Evolutionary conservation across 2,329 filamentous ascomycete genomes (phyloP), one percentile per base, ranked within the genome.

Genomic region (Graphiopsis chlorocephala): DNA sequence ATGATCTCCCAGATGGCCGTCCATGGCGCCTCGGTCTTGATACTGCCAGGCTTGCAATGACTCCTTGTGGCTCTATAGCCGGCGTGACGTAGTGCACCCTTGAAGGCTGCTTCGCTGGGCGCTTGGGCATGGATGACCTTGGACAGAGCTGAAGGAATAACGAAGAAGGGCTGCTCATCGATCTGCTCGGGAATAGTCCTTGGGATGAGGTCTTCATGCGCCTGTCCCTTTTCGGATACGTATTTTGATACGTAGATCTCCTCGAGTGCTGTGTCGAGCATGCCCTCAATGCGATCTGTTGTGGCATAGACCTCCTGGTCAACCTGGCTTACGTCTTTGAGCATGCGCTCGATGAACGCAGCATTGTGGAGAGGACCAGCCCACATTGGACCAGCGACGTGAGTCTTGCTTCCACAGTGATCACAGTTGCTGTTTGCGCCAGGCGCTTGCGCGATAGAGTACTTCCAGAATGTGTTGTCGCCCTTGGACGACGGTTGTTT

Each of bases 1-100:
- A 98, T 95, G 29, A 98, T 82, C 75, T 96, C 90, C 93, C 95
- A 98, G 56, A 99, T 85, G 0, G 92, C 88, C 4, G 83, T 83
- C 93, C 93, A 99, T 0, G 93, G 91, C 15, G 95, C 95, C 77
- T 98, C 88, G 0, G 95, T 98, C 80, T 96, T 96, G 78, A 98
- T 88, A 72, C 91, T 95, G 28, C 93, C 94, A 0, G 92, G 85
- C 70, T 93, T 92, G 71, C 92, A 92, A 77, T 99, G 95, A 71
- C 91, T 96, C 72, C 94, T 87, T 0, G 91, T 91, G 3, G 90
- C 90, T 53, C 85, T 84, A 75, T 96, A 98, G 7, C 94, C 95
- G 1, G 96, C 83, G 66, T 90, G 85, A 25, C 88, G 84, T 31
- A 99, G 80, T 3, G 95, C 95, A 25, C 95, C 94, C 55, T 91